phyloP scores from a whole-genome alignment of 306 rosid genomes.

The Citrullus amarus region DNA sequence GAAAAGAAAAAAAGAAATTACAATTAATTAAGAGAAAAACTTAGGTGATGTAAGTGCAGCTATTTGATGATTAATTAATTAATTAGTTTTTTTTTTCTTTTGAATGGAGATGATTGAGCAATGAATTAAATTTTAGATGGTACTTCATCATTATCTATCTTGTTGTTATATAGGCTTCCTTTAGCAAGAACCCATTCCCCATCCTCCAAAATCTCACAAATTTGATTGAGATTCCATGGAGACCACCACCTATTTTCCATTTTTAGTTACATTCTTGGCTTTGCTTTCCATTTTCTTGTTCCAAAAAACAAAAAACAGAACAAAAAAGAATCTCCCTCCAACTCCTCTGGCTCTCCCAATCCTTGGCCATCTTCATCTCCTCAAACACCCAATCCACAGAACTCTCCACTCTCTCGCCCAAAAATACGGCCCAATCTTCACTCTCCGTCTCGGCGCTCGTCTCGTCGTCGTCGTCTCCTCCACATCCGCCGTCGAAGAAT shows the following conservation, averaged over 20 bases:
- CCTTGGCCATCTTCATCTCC: constrained; percentile 26
- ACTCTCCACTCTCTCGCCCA: constrained; percentile 8
- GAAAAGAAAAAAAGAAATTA: too few species aligned
- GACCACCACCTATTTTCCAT: background rate
- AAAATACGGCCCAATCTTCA: constrained; percentile 23
- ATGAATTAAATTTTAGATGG: too few species aligned
- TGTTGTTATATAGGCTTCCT: background rate
- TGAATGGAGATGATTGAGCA: too few species aligned
- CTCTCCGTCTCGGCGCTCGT: constrained; percentile 18
- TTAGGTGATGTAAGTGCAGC: too few species aligned
- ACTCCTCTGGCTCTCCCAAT: constrained; percentile 15
- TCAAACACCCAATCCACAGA: constrained; percentile 19
- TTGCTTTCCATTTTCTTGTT: background rate
- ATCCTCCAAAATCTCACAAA: background rate
- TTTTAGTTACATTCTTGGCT: background rate
- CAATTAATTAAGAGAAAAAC: too few species aligned
- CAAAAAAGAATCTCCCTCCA: constrained; percentile 18
- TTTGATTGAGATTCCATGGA: background rate
- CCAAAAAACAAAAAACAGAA: background rate
- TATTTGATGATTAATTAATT: too few species aligned
- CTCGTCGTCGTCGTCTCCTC: constrained; percentile 23
- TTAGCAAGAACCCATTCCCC: background rate
- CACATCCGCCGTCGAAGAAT: background rate
- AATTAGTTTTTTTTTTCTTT: too few species aligned
- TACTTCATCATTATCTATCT: too few species aligned